Base-by-base conservation (phyloP, 2,329 filamentous ascomycete species). In the Paraconiothyrium sp. region DNA sequence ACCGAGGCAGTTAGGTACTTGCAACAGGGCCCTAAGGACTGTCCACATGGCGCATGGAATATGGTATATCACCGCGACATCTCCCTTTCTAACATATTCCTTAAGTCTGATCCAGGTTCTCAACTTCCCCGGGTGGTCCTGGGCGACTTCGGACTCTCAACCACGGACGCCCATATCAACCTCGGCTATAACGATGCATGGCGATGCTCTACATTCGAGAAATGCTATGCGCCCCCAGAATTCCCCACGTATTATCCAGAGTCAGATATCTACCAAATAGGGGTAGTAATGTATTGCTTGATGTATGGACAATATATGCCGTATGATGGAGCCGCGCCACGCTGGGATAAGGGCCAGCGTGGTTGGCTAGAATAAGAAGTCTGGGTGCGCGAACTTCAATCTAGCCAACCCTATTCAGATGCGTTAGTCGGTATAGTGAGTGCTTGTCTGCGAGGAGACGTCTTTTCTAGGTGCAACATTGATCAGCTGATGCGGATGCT, bases 101-200 rank as follows among this genome's bases (percentile, higher is more conserved):
- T 60, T 4, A 24, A 20, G 27, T 22, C 32, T 1, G 27, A 34
- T 3, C 20, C 34, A 11, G 20, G n/a, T 22, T 14, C 5, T 24
- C 13, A 22, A 4, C 44, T 54, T 37, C 50, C 57, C 14, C 57
- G 57, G 24, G 57, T 59, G 7, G 30, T 59, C 14, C 49, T 59
- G 11, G 57, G 49, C 10, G 50, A 59, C 43, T 59, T 59, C 16
- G 57, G 57, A 13, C 47, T 43, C 39, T 43, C 47, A 27, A 54
- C 49, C 9, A 37, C 49, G 3, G 6, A 10, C 13, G 10, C 9
- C 27, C 41, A 46, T 48, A 32, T 11, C 11, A 9, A 8, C 1
- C 11, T 14, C 27, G 20, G 41, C 6, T 41, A 39, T n/a, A 20
- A 14, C 13, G 11, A 37, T 20, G n/a, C 10, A 2, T 30, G 24